Evolutionary conservation across 495 filamentous ascomycete species (phyloP), one percentile per base, ranked within the genome.

Genomic region (Immersiella caudata): DNA sequence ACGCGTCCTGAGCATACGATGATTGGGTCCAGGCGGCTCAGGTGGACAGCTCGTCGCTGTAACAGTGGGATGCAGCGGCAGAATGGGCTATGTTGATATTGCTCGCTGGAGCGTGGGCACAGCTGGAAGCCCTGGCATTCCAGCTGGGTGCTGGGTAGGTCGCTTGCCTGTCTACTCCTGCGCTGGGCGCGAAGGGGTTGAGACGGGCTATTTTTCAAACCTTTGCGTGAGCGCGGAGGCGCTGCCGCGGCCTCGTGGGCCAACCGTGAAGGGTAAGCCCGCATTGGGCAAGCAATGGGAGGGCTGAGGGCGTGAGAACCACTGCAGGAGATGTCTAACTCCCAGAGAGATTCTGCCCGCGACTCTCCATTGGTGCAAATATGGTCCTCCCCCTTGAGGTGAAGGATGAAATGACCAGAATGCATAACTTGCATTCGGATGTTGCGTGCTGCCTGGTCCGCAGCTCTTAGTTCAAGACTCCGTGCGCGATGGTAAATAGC

Each of bases 111-210:
- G 40, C 11, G 40, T 14, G 40, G 2, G 16, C 40, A 14, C 40
- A 46, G 5, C 40, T 33, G n/a, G n/a, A 36, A 36, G 12, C 33
- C 33, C 33, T 12, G 6, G 12, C 16, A n/a, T n/a, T 5, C 29
- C 11, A 21, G n/a, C n/a, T n/a, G n/a, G n/a, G 18, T 35, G 27
- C 14, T 6, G 24, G 26, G 18, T 16, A 59, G 27, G 11, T 36
- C 33, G 57, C 18, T 21, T 33, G 21, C 57, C 18, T 9, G 57
- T 18, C 57, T 12, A 26, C 33, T 27, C 57, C 16, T 33, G 26
- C 57, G 56, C 54, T 57, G 54, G 54, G 54, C 57, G 6, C 14
- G 27, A 59, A 36, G n/a, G 57, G 27, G 27, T 59, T 26, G 57
- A 59, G 40, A 4, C 16, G 40, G 40, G 5, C 40, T 46, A 12